phyloP scores from a whole-genome alignment of 495 filamentous ascomycete species.

The Talaromyces trachyspermus region DNA sequence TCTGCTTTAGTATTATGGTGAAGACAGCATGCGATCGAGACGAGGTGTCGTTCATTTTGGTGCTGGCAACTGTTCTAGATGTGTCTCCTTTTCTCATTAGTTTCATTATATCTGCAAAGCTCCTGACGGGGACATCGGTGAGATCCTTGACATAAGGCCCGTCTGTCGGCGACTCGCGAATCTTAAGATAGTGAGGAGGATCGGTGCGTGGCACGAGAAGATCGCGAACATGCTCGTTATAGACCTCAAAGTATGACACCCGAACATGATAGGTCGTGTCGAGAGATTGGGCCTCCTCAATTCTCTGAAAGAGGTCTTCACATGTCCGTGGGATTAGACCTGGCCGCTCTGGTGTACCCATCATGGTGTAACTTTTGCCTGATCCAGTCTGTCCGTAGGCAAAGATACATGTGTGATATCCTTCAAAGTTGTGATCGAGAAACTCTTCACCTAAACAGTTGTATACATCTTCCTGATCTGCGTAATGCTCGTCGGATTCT shows the following conservation, averaged over 20 bases:
- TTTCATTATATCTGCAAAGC: conserved; percentile 73
- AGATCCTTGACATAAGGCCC: conserved; percentile 97
- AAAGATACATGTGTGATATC: conserved; percentile 98
- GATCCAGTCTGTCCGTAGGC: conserved; percentile 98
- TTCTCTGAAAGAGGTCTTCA: conserved; percentile 90
- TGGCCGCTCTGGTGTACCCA: conserved; percentile 81
- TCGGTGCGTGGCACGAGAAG: conserved; percentile 71
- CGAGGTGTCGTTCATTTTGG: conserved; percentile 99
- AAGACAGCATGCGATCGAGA: conserved; percentile 94
- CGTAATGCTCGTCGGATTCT: conserved; percentile 64
- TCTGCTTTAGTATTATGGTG: conserved; percentile 95
- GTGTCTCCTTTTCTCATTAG: conserved; percentile 86
- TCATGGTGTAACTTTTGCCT: conserved; percentile 99
- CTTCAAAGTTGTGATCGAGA: conserved; percentile 97
- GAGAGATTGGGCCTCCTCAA: conserved; percentile 72
- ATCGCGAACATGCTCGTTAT: conserved; percentile 98
- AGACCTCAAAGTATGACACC: conserved; percentile 98
- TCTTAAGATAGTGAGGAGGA: conserved; percentile 87
- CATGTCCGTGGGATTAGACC: conserved; percentile 97
- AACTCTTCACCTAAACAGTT: conserved; percentile 93
- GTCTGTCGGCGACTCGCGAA: conserved; percentile 89
- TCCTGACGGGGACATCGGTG: conserved; percentile 83
- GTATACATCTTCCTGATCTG: conserved; percentile 88
- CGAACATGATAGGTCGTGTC: conserved; percentile 94
- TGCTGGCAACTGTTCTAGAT: conserved; percentile 86